phyloP scores from a whole-genome alignment of 1,284 basidiomycete species.

The Tetrapyrgos nigripes region DNA sequence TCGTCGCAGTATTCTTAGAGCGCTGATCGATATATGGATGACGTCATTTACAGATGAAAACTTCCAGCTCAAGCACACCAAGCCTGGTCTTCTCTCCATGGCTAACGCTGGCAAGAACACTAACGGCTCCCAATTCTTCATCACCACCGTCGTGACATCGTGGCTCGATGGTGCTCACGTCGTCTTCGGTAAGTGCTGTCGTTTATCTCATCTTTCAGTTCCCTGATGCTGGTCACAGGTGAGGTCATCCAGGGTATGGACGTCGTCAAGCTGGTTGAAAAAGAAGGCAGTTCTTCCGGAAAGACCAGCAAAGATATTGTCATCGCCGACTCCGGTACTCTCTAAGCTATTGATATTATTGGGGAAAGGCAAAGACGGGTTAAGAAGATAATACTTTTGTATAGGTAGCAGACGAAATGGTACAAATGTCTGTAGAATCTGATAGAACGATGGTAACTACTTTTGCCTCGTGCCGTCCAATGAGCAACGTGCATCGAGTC shows the following conservation, averaged over 20 bases:
- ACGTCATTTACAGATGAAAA: constrained; percentile 73
- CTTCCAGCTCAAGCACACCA: constrained; percentile 81
- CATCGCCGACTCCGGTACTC: constrained; percentile 12
- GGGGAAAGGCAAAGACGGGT: background rate
- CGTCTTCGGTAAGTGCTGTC: constrained; percentile 70
- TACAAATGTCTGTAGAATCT: background rate
- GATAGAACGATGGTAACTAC: too few species aligned
- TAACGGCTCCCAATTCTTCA: constrained; percentile 86
- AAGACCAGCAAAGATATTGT: constrained; percentile 2
- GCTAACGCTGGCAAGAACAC: constrained; percentile 81
- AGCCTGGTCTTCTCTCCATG: constrained; percentile 90
- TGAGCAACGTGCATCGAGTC: too few species aligned
- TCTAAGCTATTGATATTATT: background rate
- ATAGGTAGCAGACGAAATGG: background rate
- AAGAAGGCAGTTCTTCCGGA: constrained; percentile 52
- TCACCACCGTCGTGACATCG: constrained; percentile 79
- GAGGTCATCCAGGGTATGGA: constrained; percentile 82
- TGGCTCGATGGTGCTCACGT: constrained; percentile 82
- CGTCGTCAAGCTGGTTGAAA: constrained; percentile 80
- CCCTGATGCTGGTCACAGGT: constrained; percentile 20
- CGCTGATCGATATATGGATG: constrained; percentile 7
- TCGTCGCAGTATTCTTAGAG: background rate
- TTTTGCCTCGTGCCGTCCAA: too few species aligned
- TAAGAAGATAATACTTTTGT: constrained; percentile 17
- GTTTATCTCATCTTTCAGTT: background rate